A percentile compares a stretch with the other conserved stretches of the same genome.
phyloP scores from a whole-genome alignment of 495 filamentous ascomycete genomes.

The Penicillium lagena region DNA sequence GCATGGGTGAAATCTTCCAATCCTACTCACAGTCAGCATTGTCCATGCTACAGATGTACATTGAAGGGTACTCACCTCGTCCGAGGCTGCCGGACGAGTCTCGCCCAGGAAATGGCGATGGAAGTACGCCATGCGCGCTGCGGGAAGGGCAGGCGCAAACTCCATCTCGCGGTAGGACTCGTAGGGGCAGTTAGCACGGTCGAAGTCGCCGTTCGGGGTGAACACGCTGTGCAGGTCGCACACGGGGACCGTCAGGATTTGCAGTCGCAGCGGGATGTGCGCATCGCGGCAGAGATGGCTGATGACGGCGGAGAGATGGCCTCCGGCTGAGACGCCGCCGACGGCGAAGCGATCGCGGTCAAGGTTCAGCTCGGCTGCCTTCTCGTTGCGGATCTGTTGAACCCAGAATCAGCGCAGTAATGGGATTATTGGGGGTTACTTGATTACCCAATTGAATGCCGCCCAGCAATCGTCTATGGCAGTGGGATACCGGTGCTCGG shows the following conservation, averaged over 20 bases:
- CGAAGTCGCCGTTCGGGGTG: conserved; percentile 27
- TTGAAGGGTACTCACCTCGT: conserved; percentile 16
- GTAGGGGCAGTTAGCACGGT: conserved; percentile 28
- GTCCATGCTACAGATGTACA: not conserved
- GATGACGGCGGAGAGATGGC: conserved; percentile 31
- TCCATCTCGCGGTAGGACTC: conserved; percentile 37
- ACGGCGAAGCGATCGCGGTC: conserved; percentile 24
- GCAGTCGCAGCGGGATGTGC: conserved; percentile 25
- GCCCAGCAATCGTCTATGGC: conserved; percentile 32
- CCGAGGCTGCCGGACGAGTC: conserved; percentile 22
- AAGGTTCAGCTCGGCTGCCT: conserved; percentile 25
- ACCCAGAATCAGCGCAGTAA: not conserved
- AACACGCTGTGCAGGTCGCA: conserved; percentile 30
- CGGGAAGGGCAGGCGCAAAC: conserved; percentile 25
- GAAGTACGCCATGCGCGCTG: conserved; percentile 33
- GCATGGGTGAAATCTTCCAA: conserved; percentile 35
- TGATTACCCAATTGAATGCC: conserved; percentile 33
- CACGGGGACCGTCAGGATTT: conserved; percentile 29
- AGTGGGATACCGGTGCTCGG: conserved; percentile 29
- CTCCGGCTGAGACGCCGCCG: conserved; percentile 32
- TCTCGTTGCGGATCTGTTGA: conserved; percentile 23
- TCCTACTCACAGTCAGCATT: conserved; percentile 14
- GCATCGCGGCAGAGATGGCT: conserved; percentile 30
- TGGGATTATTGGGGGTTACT: no score
- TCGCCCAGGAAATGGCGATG: conserved; percentile 31